Conservation (phyloP, 176 grass and related monocot genomes). For the Triticum monococcum region DNA sequence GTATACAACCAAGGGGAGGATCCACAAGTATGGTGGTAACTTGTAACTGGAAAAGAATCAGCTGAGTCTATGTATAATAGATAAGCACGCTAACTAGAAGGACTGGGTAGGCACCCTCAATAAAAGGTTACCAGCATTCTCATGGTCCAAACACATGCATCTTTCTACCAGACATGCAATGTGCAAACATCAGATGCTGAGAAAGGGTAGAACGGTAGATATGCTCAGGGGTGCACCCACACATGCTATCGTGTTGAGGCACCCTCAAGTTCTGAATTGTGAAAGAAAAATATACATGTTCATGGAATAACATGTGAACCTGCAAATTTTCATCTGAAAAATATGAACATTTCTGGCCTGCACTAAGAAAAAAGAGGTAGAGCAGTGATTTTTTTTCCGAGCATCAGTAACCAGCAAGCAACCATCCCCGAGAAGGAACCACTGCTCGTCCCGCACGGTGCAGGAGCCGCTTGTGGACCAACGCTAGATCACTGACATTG, state of each 20-base stretch:
- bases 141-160: background rate
- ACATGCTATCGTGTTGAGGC: background rate
- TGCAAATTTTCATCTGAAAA: background rate
- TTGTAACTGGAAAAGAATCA: conserved; percentile 7
- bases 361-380: background rate
- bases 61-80: background rate
- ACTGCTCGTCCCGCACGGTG: too few relatives aligned
- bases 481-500: too few relatives aligned
- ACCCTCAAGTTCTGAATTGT: background rate
- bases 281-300: background rate
- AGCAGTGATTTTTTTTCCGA: too few relatives aligned
- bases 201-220: background rate
- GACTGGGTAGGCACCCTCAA: background rate
- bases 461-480: too few relatives aligned
- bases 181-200: background rate
- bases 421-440: too few relatives aligned
- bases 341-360: background rate
- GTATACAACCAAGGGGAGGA: background rate
- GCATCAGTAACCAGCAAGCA: too few relatives aligned
- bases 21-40: background rate
- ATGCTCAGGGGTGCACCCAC: background rate
- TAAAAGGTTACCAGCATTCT: background rate
- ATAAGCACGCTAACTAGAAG: background rate
- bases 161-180: background rate
- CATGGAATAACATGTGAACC: background rate